Evolutionary conservation across 257 asterid genomes (phyloP).

Genomic region (Fraxinus americana): DNA sequence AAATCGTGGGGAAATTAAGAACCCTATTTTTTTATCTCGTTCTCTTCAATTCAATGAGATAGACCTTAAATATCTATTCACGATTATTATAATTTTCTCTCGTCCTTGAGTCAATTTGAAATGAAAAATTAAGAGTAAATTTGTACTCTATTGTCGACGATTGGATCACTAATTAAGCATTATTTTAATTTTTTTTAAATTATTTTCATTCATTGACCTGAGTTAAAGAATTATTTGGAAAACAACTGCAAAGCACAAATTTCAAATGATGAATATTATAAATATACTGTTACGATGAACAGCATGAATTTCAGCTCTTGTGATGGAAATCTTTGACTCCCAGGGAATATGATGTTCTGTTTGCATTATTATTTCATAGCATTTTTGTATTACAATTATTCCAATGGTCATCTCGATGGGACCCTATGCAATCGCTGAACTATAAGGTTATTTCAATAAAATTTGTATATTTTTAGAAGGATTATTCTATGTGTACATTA

Average conservation of each 20-base stretch:
- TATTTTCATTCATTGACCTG: constrained; percentile 10
- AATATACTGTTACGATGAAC: neutral
- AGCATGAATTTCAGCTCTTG: neutral
- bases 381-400: constrained; percentile 11
- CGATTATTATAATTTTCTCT: neutral
- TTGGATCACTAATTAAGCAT: neutral
- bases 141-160: neutral
- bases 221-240: constrained; percentile 30
- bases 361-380: constrained; percentile 28
- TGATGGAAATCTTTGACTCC: constrained; percentile 34
- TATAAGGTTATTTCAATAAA: neutral
- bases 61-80: neutral
- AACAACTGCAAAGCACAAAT: constrained; percentile 26
- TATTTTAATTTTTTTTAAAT: neutral
- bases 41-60: neutral
- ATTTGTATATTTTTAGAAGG: no score
- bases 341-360: constrained; percentile 39
- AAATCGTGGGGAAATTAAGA: neutral
- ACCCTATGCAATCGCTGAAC: neutral
- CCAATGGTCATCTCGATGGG: neutral
- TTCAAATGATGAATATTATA: constrained; percentile 15
- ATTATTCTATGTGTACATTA: no score
- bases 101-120: neutral
- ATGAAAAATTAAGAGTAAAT: neutral
- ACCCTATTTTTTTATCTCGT: neutral